These are phyloP conservation scores for Nakataea oryzae DNA, from an alignment of 2,329 filamentous ascomycete species.

Conservation along the genomic window DNA sequence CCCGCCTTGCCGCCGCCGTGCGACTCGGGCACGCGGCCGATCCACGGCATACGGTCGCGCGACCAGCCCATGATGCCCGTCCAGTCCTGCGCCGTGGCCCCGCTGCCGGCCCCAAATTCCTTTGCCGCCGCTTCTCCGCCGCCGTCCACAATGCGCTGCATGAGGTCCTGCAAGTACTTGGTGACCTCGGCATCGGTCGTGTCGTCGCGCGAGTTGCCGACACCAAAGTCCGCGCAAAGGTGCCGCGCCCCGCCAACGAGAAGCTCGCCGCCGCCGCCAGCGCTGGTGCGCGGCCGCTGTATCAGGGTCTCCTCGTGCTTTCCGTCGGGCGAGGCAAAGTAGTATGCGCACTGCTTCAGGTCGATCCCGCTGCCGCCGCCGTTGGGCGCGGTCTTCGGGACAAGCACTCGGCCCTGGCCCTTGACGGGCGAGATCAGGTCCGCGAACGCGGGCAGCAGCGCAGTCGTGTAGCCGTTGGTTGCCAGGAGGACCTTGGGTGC, in stretches of 20 bases:
- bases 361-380: constrained; percentile 5
- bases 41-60: constrained; percentile 58
- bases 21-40: constrained; percentile 50
- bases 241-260: constrained; percentile 63
- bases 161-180: constrained; percentile 38
- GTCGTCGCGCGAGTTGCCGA: constrained; percentile 24
- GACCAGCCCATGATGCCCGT: constrained; percentile 74
- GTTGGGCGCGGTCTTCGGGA: constrained; percentile 39
- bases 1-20: constrained; percentile 29
- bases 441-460: constrained; percentile 57
- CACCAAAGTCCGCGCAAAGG: constrained; percentile 35
- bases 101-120: constrained; percentile 26
- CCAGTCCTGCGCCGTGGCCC: constrained; percentile 51
- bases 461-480: constrained; percentile 76
- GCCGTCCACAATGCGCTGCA: constrained; percentile 29
- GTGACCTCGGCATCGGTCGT: constrained; percentile 33
- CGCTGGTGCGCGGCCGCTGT: constrained; percentile 40
- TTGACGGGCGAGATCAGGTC: constrained; percentile 67
- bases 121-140: constrained; percentile 26
- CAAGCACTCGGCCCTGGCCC: constrained; percentile 60
- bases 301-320: constrained; percentile 60
- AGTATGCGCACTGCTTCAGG: background rate
- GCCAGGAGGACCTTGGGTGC: constrained; percentile 61
- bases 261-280: constrained; percentile 37
- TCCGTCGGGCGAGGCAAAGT: background rate